Evolutionary conservation across 176 grass and related monocot species (phyloP), one percentile per base, ranked within the genome.

Genomic region (Lolium rigidum): DNA sequence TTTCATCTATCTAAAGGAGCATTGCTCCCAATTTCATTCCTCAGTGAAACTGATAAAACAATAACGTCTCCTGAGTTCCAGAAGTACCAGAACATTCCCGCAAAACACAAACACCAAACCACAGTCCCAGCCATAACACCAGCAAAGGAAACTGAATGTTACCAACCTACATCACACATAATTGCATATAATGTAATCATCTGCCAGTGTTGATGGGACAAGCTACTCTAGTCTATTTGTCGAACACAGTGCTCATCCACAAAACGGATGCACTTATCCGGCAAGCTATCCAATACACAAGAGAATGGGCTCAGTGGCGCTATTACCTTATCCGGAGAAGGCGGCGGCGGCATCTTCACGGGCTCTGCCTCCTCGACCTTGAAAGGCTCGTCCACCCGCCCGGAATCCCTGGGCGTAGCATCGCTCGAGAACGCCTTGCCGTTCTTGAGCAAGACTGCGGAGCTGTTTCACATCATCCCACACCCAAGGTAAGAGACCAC

Each of bases 301-400:
- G 49, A 86, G 49, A 80, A 66, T 26, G 49, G 7, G 84, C 21
- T 50, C 26, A 54, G 77, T 51, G 0, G n/a, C 17, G 2, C 43
- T 35, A 70, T 66, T 88, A 98, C 95, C 95, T 95, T 94, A 54
- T 95, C 89, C 11, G 81, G 48, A 60, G 91, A 79, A 60, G 91
- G 88, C n/a, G 88, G 90, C 14, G 72, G 72, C 47, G 76, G 65
- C 31, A 47, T 65, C 84, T 89, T 94, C 31, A 94, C 65, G 1
- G 91, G 92, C 57, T 95, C 89, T 31, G 93, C 91, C 87, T 98
- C 93, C 77, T 94, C 89, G 66, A 98, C 91, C 74, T 94, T 92
- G 37, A 92, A 92, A n/a, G 91, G 90, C 37, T 95, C 90, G n/a
- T 94, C 90, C 3, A 91, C 66, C 13, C 46, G 78, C 70, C 79